A percentile compares a stretch with the other conserved stretches of the same genome.
Conservation (phyloP, 768 basidiomycete species). For the Hypholoma sublateritium region DNA sequence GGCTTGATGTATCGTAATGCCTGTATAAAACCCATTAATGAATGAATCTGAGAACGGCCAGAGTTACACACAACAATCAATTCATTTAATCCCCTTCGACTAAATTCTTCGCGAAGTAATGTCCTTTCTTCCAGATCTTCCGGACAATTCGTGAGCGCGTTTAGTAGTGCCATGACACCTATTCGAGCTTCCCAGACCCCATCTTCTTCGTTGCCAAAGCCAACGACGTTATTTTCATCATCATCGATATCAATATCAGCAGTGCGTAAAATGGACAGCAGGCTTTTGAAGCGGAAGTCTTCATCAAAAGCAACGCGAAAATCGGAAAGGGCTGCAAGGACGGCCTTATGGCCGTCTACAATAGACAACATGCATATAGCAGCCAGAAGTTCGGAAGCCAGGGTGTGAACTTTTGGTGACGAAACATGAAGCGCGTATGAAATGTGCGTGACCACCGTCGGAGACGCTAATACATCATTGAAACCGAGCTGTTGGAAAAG, state of each 20-base stretch:
- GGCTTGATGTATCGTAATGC: constrained; percentile 74
- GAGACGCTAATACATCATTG: constrained; percentile 58
- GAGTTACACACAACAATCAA: constrained; percentile 67
- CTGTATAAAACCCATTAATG: constrained; percentile 36
- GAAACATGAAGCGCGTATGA: constrained; percentile 67
- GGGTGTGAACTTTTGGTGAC: constrained; percentile 65
- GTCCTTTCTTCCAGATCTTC: constrained; percentile 79
- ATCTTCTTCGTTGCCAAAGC: constrained; percentile 54
- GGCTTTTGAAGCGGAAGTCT: constrained; percentile 74
- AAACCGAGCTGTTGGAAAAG: constrained; percentile 61
- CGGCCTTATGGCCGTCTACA: constrained; percentile 68
- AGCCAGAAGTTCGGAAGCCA: constrained; percentile 77
- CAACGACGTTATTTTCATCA: constrained; percentile 30
- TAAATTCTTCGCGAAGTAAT: constrained; percentile 79
- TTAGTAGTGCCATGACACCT: constrained; percentile 75
- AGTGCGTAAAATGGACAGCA: constrained; percentile 63
- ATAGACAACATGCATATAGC: constrained; percentile 78
- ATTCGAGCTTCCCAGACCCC: constrained; percentile 82
- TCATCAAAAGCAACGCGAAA: constrained; percentile 72
- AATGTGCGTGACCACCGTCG: constrained; percentile 70
- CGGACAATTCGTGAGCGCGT: constrained; percentile 75
- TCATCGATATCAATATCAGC: constrained; percentile 42
- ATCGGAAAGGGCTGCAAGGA: constrained; percentile 80
- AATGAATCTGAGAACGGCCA: neutral
- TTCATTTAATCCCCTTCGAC: constrained; percentile 80